Conservation (phyloP, 1,284 basidiomycete genomes). For the Ganoderma lingzhi region DNA sequence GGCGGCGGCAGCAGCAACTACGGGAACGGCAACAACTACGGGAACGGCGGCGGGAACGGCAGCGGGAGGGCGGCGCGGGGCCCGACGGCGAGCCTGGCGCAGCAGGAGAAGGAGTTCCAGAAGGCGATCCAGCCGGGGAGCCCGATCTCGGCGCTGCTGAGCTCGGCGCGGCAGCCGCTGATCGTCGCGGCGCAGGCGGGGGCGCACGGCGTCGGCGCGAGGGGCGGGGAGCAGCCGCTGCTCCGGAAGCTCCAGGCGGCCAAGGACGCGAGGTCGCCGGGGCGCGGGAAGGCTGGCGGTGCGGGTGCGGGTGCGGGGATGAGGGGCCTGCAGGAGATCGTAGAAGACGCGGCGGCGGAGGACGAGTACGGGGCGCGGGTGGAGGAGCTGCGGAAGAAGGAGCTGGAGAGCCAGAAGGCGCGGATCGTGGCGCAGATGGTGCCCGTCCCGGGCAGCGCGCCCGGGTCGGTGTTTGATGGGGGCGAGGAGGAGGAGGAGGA, state of each 20-base stretch:
- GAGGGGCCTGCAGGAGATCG: constrained; percentile 54
- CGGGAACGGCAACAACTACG: no score
- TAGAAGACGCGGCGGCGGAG: constrained; percentile 49
- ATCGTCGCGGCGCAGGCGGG: constrained; percentile 63
- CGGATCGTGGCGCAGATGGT: constrained; percentile 92
- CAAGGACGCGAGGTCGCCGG: constrained; percentile 47
- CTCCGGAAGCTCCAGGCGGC: constrained; percentile 63
- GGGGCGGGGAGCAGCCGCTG: constrained; percentile 57
- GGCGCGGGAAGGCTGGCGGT: constrained; percentile 40
- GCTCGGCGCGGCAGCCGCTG: constrained; percentile 88
- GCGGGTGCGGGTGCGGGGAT: not conserved
- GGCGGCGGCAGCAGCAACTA: no score
- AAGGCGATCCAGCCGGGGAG: constrained; percentile 94
- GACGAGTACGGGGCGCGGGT: constrained; percentile 43
- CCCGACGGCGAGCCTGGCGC: constrained; percentile 70
- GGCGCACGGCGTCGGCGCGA: constrained; percentile 29
- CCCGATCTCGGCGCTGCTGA: constrained; percentile 92
- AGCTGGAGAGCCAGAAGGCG: constrained; percentile 87
- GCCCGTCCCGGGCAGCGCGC: constrained; percentile 47
- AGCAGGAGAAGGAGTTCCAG: constrained; percentile 96
- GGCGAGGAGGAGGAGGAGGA: constrained; percentile 45
- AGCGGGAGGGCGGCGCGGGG: constrained; percentile 46
- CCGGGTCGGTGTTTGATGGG: constrained; percentile 36
- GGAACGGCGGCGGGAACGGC: constrained; percentile 4
- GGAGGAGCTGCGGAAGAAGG: constrained; percentile 66